Evolutionary conservation across 163 green algal genomes (phyloP), one percentile per base, ranked within the genome.

Genomic region (Prototheca wickerhamii): DNA sequence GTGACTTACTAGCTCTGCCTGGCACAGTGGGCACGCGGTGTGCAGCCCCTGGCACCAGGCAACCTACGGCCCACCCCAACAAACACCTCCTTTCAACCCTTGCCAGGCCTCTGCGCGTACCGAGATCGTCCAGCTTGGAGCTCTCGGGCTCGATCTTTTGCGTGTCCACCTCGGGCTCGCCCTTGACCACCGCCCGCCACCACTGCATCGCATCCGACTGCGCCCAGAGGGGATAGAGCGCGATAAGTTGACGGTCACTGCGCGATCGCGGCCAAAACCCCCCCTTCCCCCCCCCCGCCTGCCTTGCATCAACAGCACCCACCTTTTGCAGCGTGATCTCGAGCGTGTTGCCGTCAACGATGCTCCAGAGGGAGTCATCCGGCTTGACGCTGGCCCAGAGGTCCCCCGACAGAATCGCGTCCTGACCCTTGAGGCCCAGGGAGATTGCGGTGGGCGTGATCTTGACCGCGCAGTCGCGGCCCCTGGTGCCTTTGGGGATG

Each of bases 61-160:
- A 15, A 10, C 37, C 37, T 44, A 15, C 37, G 10, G 10, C 15
- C 37, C 37, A 44, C 1, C 37, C 10, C 37, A 10, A 44, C 37
- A 44, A 44, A 1, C 15, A 15, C 37, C 1, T 15, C 15, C 37
- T 15, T 15, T 21, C 15, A 44, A 15, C 37, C 88, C 60, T 91
- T n/a, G n/a, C n/a, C n/a, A n/a, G n/a, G n/a, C n/a, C n/a, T n/a
- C n/a, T n/a, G n/a, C n/a, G 82, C 31, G 59, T 54, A 61, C 89
- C 87, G 61, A 97, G 72, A 60, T 96, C 90, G 2, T 25, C 60
- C 35, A 97, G 77, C 77, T 95, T 93, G 76, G 69, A 86, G 71
- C 86, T 90, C 72, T 97, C 90, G 1, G 90, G 90, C 74, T 94
- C 85, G 61, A 95, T 83, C 74, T 87, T 87, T 53, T 86, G 76